These are phyloP conservation scores for Sutorius eximius DNA, from an alignment of 1,284 basidiomycete genomes.

Conservation along the genomic window DNA sequence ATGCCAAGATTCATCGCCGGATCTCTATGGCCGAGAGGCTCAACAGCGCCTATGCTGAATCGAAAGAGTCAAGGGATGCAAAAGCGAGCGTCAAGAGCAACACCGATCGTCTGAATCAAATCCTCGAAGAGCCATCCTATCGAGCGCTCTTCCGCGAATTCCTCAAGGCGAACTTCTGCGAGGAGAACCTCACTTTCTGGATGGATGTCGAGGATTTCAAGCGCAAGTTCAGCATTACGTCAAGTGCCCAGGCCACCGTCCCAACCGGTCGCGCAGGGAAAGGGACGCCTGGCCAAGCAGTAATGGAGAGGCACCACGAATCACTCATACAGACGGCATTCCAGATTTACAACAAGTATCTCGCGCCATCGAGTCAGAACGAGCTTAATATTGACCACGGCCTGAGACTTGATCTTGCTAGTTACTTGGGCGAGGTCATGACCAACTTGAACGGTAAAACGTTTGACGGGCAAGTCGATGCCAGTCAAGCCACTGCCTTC, in stretches of 20 bases:
- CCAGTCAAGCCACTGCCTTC: conserved; percentile 73
- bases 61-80: conserved; percentile 54
- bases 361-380: conserved; percentile 91
- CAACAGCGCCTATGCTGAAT: conserved; percentile 51
- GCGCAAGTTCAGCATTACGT: conserved; percentile 92
- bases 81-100: conserved; percentile 80
- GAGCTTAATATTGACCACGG: conserved; percentile 99
- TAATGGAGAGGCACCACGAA: conserved; percentile 98
- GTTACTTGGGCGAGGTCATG: conserved; percentile 88
- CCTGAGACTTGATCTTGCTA: conserved; percentile 89
- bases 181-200: conserved; percentile 98
- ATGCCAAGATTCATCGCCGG: conserved; percentile 73
- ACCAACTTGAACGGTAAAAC: conserved; percentile 71
- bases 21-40: conserved; percentile 78
- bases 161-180: conserved; percentile 92
- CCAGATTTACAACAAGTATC: conserved; percentile 92
- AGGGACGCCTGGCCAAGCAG: conserved; percentile 72
- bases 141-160: conserved; percentile 93
- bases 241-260: conserved; percentile 76
- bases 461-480: conserved; percentile 76
- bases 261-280: conserved; percentile 42
- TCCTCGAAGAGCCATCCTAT: conserved; percentile 90
- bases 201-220: conserved; percentile 97
- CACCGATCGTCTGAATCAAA: conserved; percentile 87
- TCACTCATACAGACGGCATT: conserved; percentile 93